Evolutionary conservation across 164 flowering plant species (phyloP), one percentile per base, ranked within the genome.

Genomic region (Protea cynaroides): DNA sequence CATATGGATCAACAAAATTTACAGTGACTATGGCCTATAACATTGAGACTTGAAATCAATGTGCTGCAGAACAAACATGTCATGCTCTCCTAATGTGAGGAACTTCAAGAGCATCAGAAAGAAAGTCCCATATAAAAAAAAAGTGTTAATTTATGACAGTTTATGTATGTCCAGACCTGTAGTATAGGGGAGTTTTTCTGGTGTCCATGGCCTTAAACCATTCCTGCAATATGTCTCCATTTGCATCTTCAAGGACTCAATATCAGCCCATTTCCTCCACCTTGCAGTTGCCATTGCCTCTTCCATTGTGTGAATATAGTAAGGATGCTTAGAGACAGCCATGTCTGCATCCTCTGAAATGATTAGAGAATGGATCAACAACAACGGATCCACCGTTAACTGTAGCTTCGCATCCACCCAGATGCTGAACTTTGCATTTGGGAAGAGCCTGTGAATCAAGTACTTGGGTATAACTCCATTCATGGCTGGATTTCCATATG

Each of bases 261-360:
- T 75, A 74, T 94, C 86, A 74, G 72, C 66, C 99, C 92, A 89
- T 71, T 91, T 91, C 81, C 80, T 88, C 99, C 99, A 94, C 72
- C 97, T 83, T 22, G 96, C 93, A 34, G 99, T 94, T 0, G 99
- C 97, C 81, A 88, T 80, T 7, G 96, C 94, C 68, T 94, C 99
- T 69, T 94, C 96, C 90, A 94, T 83, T 0, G 97, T 86, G 64
- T 94, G 90, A 50, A 83, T 58, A 53, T 69, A 89, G 63, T 58
- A 79, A 0, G 99, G 99, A 64, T 94, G 99, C 61, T 76, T 88
- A 0, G 99, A 86, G 8, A 94, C 84, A 8, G 99, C 97, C 89
- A 94, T 85, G 65, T 94, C 97, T 1, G 72, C 84, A 19, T 76
- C 64, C 71, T 83, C 76, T 34, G 71, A 58, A 1, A 89, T 69